These are phyloP conservation scores for Blepharisma undulans DNA, from an alignment of 169 alveolate genomes.

Conservation along the genomic window DNA sequence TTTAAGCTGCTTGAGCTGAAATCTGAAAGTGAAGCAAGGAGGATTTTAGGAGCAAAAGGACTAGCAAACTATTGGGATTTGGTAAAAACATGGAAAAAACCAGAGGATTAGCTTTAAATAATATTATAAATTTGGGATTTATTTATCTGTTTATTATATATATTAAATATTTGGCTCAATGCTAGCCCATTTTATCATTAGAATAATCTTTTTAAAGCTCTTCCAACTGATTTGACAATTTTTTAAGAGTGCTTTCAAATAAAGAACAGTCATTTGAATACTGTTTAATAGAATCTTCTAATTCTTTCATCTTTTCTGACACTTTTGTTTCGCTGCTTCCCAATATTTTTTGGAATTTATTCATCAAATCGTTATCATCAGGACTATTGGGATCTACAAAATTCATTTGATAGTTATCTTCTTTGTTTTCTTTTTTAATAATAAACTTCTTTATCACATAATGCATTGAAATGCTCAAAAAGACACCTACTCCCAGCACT, in stretches of 20 bases:
- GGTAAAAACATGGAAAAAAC: background rate
- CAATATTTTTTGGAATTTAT: conserved; percentile 20
- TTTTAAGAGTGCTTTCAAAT: background rate
- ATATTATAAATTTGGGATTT: too few relatives aligned
- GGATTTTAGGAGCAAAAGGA: conserved; percentile 3
- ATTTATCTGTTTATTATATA: too few relatives aligned
- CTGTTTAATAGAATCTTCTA: background rate
- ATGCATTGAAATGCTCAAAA: background rate
- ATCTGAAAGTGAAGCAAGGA: conserved; percentile 5
- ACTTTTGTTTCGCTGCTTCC: conserved; percentile 19
- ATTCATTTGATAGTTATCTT: background rate
- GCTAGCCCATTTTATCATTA: background rate
- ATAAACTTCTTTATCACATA: background rate
- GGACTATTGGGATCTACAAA: background rate
- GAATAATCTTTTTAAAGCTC: background rate
- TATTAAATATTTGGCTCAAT: too few relatives aligned
- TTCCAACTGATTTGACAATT: background rate
- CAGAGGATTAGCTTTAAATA: background rate
- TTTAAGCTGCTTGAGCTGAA: background rate
- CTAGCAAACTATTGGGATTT: conserved; percentile 5
- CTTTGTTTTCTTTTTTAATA: background rate
- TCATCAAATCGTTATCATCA: conserved; percentile 27
- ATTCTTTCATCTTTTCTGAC: conserved; percentile 9
- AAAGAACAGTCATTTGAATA: background rate
- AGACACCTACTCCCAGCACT: background rate